A percentile compares a stretch with the other conserved stretches of the same genome.
phyloP scores from a whole-genome alignment of 2,329 filamentous ascomycete species.

The Diaporthe caulivora region DNA sequence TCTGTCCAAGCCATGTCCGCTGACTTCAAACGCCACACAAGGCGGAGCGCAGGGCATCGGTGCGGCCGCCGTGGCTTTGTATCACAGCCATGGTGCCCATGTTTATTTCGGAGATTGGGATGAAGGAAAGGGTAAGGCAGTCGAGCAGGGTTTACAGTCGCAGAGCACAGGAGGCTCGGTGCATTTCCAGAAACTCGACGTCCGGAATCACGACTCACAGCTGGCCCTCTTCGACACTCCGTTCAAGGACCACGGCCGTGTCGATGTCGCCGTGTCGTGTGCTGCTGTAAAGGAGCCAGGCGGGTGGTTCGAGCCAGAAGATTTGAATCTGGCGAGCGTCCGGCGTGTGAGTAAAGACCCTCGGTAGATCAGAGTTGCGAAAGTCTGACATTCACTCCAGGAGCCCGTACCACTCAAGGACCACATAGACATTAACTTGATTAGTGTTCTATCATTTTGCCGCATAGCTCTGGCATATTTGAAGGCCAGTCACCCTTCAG shows the following conservation, averaged over 20 bases:
- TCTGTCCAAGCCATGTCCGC: background rate
- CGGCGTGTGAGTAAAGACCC: conserved; percentile 48
- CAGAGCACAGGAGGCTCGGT: conserved; percentile 40
- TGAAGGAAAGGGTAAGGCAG: conserved; percentile 39
- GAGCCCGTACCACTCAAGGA: conserved; percentile 51
- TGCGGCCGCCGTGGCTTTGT: conserved; percentile 43
- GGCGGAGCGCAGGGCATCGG: conserved; percentile 47
- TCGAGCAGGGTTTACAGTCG: conserved; percentile 38
- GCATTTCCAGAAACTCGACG: conserved; percentile 58
- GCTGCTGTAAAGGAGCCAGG: conserved; percentile 58
- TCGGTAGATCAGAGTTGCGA: too few relatives aligned
- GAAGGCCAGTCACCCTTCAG: conserved; percentile 46
- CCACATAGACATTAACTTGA: conserved; percentile 60
- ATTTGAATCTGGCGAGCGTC: conserved; percentile 56
- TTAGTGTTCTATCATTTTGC: conserved; percentile 59
- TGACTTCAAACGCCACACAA: background rate
- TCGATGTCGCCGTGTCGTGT: conserved; percentile 62
- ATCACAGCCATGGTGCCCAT: conserved; percentile 43
- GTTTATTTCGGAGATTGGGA: conserved; percentile 47
- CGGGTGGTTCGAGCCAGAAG: conserved; percentile 57
- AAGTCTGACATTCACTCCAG: conserved; percentile 5
- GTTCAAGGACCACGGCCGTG: conserved; percentile 55
- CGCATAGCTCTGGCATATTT: conserved; percentile 64
- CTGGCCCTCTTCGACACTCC: conserved; percentile 60
- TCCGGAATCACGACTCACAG: conserved; percentile 59